Evolutionary conservation across 805 yeast species (phyloP).

Genomic region (Lipomyces sp.): DNA sequence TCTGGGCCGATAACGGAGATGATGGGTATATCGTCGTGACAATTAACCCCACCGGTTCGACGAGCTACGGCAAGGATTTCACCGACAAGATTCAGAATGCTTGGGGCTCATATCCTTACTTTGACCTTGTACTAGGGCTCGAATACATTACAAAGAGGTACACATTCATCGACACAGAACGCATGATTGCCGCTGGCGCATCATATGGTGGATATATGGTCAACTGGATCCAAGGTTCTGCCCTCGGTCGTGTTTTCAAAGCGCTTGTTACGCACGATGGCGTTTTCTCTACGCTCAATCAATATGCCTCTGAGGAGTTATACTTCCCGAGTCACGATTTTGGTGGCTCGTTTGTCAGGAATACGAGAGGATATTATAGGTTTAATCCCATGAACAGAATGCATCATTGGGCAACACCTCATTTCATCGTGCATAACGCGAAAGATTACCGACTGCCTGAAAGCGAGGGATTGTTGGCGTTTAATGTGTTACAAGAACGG

Average conservation of each 20-base stretch:
- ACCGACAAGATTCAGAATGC: constrained; percentile 38
- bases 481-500: constrained; percentile 38
- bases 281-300: constrained; percentile 38
- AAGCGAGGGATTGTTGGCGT: constrained; percentile 40
- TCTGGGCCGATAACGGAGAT: constrained; percentile 39
- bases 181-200: constrained; percentile 42
- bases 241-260: constrained; percentile 39
- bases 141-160: constrained; percentile 29
- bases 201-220: constrained; percentile 43
- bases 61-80: constrained; percentile 41
- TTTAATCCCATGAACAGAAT: constrained; percentile 39
- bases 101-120: constrained; percentile 42
- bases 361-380: constrained; percentile 36
- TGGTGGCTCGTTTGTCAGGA: constrained; percentile 39
- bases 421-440: constrained; percentile 39
- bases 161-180: constrained; percentile 37
- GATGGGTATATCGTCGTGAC: constrained; percentile 39
- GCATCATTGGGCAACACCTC: constrained; percentile 40
- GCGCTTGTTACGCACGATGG: constrained; percentile 43
- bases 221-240: constrained; percentile 42
- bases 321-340: constrained; percentile 41
- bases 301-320: constrained; percentile 39
- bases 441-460: constrained; percentile 40
- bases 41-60: constrained; percentile 42
- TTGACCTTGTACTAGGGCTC: constrained; percentile 40